Base-by-base conservation (phyloP, 495 filamentous ascomycete species). In the Penicillium chermesinum region DNA sequence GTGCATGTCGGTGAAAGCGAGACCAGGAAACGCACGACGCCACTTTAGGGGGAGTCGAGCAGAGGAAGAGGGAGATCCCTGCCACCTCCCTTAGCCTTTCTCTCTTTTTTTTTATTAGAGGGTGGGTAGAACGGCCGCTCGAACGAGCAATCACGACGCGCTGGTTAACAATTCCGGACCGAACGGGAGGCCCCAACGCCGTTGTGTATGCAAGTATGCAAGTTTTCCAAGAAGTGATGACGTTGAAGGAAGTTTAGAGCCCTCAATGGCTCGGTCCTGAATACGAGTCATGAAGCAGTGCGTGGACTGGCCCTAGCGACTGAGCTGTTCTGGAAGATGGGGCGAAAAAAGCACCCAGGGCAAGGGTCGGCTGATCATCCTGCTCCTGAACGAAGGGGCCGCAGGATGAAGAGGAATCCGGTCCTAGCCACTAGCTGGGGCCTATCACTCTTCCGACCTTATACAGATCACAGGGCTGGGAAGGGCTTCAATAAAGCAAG, bases 271-370 rank as follows among this genome's bases (percentile, higher is more conserved):
- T n/a, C n/a, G n/a, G n/a, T n/a, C n/a, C n/a, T n/a, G n/a, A n/a
- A n/a, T n/a, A n/a, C n/a, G n/a, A n/a, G n/a, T n/a, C n/a, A n/a
- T n/a, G n/a, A n/a, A n/a, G n/a, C n/a, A n/a, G n/a, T n/a, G n/a
- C n/a, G n/a, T n/a, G n/a, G n/a, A n/a, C n/a, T n/a, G n/a, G n/a
- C n/a, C n/a, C n/a, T n/a, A n/a, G n/a, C n/a, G n/a, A n/a, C n/a
- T n/a, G n/a, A n/a, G n/a, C n/a, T n/a, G 35, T 49, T 49, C 38
- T 49, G 46, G 46, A 49, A 49, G 38, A 15, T 10, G 7, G 41
- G 25, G 25, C 25, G 20, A n/a, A 21, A 43, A 30, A 19, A 22
- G 35, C 6, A n/a, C 35, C 22, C 20, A 17, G 25, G 7, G 19
- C 27, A n/a, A 17, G 19, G 42, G 34, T 44, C 42, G 27, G 27